These are phyloP conservation scores for Solanum chiquidenum DNA, from an alignment of 257 asterid genomes.

Conservation along the genomic window DNA sequence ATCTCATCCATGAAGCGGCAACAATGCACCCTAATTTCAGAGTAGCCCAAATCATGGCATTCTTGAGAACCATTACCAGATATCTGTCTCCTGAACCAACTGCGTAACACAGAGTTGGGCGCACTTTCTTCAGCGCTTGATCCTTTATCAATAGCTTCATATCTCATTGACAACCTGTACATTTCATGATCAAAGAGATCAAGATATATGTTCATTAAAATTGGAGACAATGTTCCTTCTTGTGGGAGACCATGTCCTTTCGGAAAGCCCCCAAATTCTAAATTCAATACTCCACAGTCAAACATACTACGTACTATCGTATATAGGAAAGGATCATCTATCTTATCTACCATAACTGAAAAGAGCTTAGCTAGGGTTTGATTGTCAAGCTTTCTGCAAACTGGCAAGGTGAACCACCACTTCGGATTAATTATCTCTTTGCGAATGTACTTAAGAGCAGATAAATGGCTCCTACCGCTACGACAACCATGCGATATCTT, in stretches of 20 bases:
- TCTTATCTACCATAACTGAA: constrained; percentile 45
- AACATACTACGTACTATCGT: constrained; percentile 41
- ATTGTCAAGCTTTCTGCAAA: constrained; percentile 40
- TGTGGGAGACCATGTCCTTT: constrained; percentile 99
- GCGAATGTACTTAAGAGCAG: constrained; percentile 72
- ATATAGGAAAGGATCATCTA: constrained; percentile 53
- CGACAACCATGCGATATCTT: constrained; percentile 85
- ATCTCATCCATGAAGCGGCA: constrained; percentile 94
- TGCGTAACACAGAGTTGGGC: constrained; percentile 52
- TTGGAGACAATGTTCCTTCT: constrained; percentile 89
- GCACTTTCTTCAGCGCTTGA: constrained; percentile 22
- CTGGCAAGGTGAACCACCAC: constrained; percentile 73
- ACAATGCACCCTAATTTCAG: constrained; percentile 54
- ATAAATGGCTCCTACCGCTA: constrained; percentile 68
- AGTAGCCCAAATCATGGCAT: constrained; percentile 10
- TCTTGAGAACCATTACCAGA: constrained; percentile 16
- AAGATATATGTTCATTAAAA: constrained; percentile 77
- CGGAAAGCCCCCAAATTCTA: constrained; percentile 84
- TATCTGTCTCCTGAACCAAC: constrained; percentile 91
- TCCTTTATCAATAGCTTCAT: constrained; percentile 43
- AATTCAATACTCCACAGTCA: constrained; percentile 51
- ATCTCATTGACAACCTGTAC: constrained; percentile 66
- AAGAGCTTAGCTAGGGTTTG: constrained; percentile 43
- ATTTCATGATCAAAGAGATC: constrained; percentile 75
- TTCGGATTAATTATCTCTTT: constrained; percentile 61